These are phyloP conservation scores for Aspergillus arachidicola DNA, from an alignment of 2,329 filamentous ascomycete species.

Conservation along the genomic window DNA sequence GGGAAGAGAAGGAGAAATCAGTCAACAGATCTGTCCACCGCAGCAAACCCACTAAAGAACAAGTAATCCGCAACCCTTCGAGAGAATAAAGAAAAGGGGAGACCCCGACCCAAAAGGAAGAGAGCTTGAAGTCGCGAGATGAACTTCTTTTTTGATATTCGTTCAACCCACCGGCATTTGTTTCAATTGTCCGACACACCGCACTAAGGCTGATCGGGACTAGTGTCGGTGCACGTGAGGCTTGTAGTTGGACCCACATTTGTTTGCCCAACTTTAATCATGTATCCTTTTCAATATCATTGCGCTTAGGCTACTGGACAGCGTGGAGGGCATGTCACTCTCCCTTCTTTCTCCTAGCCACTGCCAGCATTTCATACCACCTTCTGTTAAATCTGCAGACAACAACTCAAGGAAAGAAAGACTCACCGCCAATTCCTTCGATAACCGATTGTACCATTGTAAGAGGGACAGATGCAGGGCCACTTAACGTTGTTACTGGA, in stretches of 20 bases:
- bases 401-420: not conserved
- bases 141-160: slow-evolving; percentile 24
- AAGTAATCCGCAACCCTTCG: slow-evolving; percentile 12
- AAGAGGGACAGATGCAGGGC: not conserved
- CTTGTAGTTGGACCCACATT: slow-evolving; percentile 10
- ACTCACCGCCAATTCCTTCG: slow-evolving; percentile 1
- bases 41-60: slow-evolving; percentile 1
- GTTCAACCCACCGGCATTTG: slow-evolving; percentile 19
- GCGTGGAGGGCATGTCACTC: not conserved
- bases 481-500: not conserved
- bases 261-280: not conserved
- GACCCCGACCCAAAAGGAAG: slow-evolving; percentile 17
- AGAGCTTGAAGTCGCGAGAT: slow-evolving; percentile 12
- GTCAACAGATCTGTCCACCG: not conserved
- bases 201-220: slow-evolving; percentile 20
- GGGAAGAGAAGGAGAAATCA: slow-evolving; percentile 13
- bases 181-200: slow-evolving; percentile 18
- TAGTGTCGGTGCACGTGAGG: slow-evolving; percentile 26
- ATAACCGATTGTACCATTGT: not conserved
- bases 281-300: no score
- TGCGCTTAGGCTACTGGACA: not conserved
- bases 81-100: slow-evolving; percentile 14
- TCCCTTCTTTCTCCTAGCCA: not conserved
- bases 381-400: not conserved
- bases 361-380: not conserved